phyloP scores from a whole-genome alignment of 2,329 filamentous ascomycete genomes.

The Apiospora rasikravindrae region DNA sequence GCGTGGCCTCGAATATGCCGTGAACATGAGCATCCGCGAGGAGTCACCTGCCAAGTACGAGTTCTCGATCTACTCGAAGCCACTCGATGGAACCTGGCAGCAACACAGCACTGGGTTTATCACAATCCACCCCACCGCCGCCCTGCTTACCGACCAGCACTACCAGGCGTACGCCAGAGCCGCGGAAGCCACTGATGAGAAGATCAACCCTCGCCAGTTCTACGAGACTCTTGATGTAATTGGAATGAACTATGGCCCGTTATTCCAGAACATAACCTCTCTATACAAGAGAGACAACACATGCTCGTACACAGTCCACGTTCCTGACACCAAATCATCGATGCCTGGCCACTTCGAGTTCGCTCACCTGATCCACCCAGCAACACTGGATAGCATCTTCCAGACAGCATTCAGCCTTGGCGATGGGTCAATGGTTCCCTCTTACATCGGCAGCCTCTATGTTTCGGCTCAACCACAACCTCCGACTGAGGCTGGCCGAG shows the following conservation, averaged over 20 bases:
- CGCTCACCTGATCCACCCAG: slow-evolving; percentile 61
- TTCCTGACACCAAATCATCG: slow-evolving; percentile 55
- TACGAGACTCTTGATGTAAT: slow-evolving; percentile 57
- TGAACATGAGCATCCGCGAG: slow-evolving; percentile 45
- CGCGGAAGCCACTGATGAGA: slow-evolving; percentile 37
- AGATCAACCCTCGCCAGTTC: slow-evolving; percentile 49
- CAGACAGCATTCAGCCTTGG: slow-evolving; percentile 56
- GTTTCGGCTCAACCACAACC: slow-evolving; percentile 45
- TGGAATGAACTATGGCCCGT: slow-evolving; percentile 56
- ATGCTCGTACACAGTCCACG: slow-evolving; percentile 45
- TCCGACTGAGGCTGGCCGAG: slow-evolving; percentile 36
- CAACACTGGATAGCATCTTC: slow-evolving; percentile 61
- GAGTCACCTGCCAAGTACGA: slow-evolving; percentile 30
- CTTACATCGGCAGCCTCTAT: slow-evolving; percentile 50
- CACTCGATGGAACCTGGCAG: slow-evolving; percentile 46
- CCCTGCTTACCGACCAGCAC: slow-evolving; percentile 29
- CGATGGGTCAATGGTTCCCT: slow-evolving; percentile 55
- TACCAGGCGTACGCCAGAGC: slow-evolving; percentile 25
- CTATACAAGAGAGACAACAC: slow-evolving; percentile 39
- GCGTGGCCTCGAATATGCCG: slow-evolving; percentile 55
- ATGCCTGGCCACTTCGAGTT: slow-evolving; percentile 62
- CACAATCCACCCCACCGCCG: slow-evolving; percentile 22
- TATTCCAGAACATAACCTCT: slow-evolving; percentile 54
- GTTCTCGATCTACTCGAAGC: slow-evolving; percentile 55
- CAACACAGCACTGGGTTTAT: slow-evolving; percentile 42